Evolutionary conservation across 179 eudicot species (phyloP), one percentile per base, ranked within the genome.

Genomic region (Nepenthes alata): DNA sequence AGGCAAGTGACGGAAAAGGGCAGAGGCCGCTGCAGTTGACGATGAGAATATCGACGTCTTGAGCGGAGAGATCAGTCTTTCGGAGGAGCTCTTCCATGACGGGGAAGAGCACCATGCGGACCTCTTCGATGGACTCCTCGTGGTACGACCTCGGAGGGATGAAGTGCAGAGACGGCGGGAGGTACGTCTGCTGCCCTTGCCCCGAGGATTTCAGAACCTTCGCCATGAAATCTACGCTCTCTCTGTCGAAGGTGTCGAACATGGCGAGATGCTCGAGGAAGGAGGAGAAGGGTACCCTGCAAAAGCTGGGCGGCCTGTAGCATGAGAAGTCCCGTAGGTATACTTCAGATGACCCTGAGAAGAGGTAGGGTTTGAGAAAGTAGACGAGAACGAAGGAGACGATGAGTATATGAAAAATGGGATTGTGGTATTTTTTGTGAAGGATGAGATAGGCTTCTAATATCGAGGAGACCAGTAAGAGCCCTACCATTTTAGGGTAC

Each of bases 1-100:
- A 69, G 3, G 89, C 72, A 11, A 89, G 76, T 2, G 91, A 84
- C 11, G 97, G 97, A 2, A 67, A 39, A 0, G 95, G 85, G 65
- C 89, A 87, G 60, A 85, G 68, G 4, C 87, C 91, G 54, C 95
- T 87, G 76, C 89, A 87, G 64, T 89, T 89, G 11, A 84, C 79
- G 0, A 89, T 78, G 6, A 89, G 82, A 2, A 89, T 64, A 57
- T 87, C 85, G 56, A 89, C 74, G 0, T 84, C 87, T 1, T 16
- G 60, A 7, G 95, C 76, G 1, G 76, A 55, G 25, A 78, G 35
- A 0, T 72, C 70, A n/a, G 85, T 73, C 67, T 77, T 89, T n/a
- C 60, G 6, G 41, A 89, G 60, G 47, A 89, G 91, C 58, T 82
- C 79, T 47, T 87, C 77, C 53, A 89, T 69, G 8, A 78, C 75